phyloP scores from a whole-genome alignment of 495 filamentous ascomycete species.

The Clavariopsis aquatica region DNA sequence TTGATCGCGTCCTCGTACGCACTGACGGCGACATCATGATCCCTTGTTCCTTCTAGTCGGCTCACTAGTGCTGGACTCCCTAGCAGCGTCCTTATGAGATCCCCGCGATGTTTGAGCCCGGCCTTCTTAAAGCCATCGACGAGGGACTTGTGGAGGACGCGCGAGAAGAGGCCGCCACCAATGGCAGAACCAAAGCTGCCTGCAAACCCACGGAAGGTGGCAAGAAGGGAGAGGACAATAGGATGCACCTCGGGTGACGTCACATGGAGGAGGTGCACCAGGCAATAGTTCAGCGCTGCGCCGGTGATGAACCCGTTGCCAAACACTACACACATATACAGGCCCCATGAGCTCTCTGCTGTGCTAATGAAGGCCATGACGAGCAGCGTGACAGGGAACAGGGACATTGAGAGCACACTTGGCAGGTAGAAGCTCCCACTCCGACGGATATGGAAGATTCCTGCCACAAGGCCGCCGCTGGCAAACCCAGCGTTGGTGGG shows the following conservation, averaged over 20 bases:
- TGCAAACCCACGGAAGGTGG: slow-evolving; percentile 73
- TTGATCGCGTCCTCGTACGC: slow-evolving; percentile 63
- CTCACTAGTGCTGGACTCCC: slow-evolving; percentile 68
- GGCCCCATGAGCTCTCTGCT: slow-evolving; percentile 45
- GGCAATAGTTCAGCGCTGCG: slow-evolving; percentile 71
- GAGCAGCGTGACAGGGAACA: slow-evolving; percentile 57
- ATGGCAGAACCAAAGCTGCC: slow-evolving; percentile 75
- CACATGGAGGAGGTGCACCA: slow-evolving; percentile 74
- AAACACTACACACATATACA: slow-evolving; percentile 61
- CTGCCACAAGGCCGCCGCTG: slow-evolving; percentile 66
- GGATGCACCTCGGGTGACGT: slow-evolving; percentile 63
- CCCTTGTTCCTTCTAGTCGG: slow-evolving; percentile 51
- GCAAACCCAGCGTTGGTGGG: slow-evolving; percentile 78
- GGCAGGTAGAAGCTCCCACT: slow-evolving; percentile 65
- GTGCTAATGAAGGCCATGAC: slow-evolving; percentile 55
- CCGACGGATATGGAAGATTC: slow-evolving; percentile 69
- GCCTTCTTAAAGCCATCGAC: slow-evolving; percentile 59
- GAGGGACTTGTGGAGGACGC: slow-evolving; percentile 58
- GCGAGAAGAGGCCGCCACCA: slow-evolving; percentile 71
- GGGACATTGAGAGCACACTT: slow-evolving; percentile 54
- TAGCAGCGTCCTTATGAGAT: slow-evolving; percentile 63
- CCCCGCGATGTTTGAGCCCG: slow-evolving; percentile 49
- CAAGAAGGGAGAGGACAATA: slow-evolving; percentile 67
- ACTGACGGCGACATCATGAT: slow-evolving; percentile 60
- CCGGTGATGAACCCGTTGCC: slow-evolving; percentile 69